phyloP scores from a whole-genome alignment of 2,329 filamentous ascomycete genomes.

The Rosellinia necatrix region DNA sequence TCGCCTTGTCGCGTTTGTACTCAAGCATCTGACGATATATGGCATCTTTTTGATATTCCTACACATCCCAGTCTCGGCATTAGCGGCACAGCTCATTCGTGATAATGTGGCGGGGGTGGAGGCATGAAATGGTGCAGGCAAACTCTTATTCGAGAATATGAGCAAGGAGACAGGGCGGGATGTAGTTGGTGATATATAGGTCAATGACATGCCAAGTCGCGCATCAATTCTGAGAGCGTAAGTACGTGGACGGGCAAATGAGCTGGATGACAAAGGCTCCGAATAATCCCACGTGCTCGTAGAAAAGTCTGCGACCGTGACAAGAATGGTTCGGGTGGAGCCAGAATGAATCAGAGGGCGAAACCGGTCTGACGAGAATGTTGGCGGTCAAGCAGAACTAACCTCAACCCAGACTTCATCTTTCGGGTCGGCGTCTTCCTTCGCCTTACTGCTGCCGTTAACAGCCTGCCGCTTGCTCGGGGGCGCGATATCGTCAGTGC shows the following conservation, averaged over 20 bases:
- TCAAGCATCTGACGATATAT: slow-evolving; percentile 98
- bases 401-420: slow-evolving; percentile 68
- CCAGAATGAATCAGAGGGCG: slow-evolving; percentile 21
- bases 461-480: slow-evolving; percentile 90
- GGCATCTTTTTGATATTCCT: slow-evolving; percentile 94
- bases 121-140: slow-evolving; percentile 36
- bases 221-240: slow-evolving; percentile 43
- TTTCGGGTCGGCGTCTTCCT: slow-evolving; percentile 59
- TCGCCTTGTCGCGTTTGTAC: slow-evolving; percentile 88
- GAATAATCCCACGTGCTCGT: slow-evolving; percentile 26
- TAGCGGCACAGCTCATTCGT: slow-evolving; percentile 40
- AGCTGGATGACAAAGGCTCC: slow-evolving; percentile 29
- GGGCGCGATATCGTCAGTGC: slow-evolving; percentile 81
- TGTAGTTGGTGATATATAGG: slow-evolving; percentile 30
- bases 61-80: slow-evolving; percentile 44
- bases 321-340: slow-evolving; percentile 27
- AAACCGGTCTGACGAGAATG: slow-evolving; percentile 22
- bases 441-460: slow-evolving; percentile 72
- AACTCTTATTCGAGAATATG: slow-evolving; percentile 32
- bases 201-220: slow-evolving; percentile 37
- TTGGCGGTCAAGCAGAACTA: slow-evolving; percentile 49
- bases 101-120: slow-evolving; percentile 30
- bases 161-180: slow-evolving; percentile 31
- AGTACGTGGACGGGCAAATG: slow-evolving; percentile 38
- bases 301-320: slow-evolving; percentile 10